Base-by-base conservation (phyloP, 768 basidiomycete genomes). In the Termitomyces sp. region DNA sequence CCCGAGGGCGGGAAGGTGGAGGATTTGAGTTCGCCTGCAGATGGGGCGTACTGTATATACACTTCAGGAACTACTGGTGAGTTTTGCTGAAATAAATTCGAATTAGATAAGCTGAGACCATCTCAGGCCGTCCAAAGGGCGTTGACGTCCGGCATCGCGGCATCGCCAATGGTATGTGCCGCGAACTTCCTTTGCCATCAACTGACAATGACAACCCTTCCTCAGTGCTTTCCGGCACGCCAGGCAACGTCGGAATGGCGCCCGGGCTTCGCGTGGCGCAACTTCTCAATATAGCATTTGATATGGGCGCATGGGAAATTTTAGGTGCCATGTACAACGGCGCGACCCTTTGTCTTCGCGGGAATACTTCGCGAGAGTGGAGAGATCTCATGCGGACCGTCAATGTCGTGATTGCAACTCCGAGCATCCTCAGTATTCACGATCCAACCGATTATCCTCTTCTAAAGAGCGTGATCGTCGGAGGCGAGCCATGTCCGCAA, bases 241-340 rank as follows among this genome's bases (percentile, higher is more conserved):
- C 83, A 26, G 84, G 83, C n/a, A 84, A 81, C 60, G 72, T 85
- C 10, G 76, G 77, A 33, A 84, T 86, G 81, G 59, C 66, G n/a
- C 81, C 81, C 1, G 82, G 84, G 13, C 63, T 76, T 31, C 76
- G 81, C 12, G 82, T 85, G 22, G 77, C 82, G 8, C 84, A 85
- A 62, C 70, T 85, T 24, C 75, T 86, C 69, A 85, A 85, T 60
- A 79, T 86, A 45, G 79, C 83, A 4, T 86, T 85, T 64, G 85
- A 86, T 62, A 85, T 86, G 82, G 82, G 81, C 44, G 82, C 82
- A 20, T 86, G 85, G 85, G 81, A 84, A 64, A 78, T 80, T 29
- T 71, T 84, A 18, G 80, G 80, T 5, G 72, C 77, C 10, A 66
- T 84, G 53, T 74, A 69, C 63, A 82, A 83, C 56, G 82, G 81